These are phyloP conservation scores for Lepidium aucheri DNA, from an alignment of 345 rosid species.

Conservation along the genomic window DNA sequence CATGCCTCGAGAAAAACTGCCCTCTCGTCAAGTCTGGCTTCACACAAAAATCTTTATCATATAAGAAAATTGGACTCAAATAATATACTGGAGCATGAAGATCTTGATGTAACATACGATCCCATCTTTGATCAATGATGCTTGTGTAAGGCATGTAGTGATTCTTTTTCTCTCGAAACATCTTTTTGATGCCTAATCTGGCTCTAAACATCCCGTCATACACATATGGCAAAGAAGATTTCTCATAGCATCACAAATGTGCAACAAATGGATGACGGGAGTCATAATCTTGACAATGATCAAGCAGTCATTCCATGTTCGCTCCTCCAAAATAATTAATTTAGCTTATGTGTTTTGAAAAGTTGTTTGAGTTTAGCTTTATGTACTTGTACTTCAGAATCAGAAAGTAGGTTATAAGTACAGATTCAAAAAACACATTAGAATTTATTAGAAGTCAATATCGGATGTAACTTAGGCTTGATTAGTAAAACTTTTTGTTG, in stretches of 20 bases:
- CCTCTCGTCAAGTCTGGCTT: not conserved
- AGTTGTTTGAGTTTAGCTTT: not conserved
- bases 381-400: too few relatives aligned
- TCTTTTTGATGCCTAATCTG: not conserved
- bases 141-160: not conserved
- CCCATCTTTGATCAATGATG: not conserved
- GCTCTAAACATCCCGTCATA: not conserved
- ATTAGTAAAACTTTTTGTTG: too few relatives aligned
- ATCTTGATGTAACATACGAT: not conserved
- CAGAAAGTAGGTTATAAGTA: too few relatives aligned
- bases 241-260: not conserved
- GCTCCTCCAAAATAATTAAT: not conserved
- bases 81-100: not conserved
- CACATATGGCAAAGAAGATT: not conserved
- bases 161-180: not conserved
- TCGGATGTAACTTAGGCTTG: too few relatives aligned
- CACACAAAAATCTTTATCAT: not conserved
- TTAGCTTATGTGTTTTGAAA: too few relatives aligned
- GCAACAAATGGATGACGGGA: not conserved
- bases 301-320: not conserved
- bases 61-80: not conserved
- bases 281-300: not conserved
- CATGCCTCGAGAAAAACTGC: not conserved
- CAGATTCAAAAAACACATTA: too few relatives aligned
- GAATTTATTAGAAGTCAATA: too few relatives aligned